phyloP scores from a whole-genome alignment of 1,284 basidiomycete genomes.

The Papiliotrema nemorosa region DNA sequence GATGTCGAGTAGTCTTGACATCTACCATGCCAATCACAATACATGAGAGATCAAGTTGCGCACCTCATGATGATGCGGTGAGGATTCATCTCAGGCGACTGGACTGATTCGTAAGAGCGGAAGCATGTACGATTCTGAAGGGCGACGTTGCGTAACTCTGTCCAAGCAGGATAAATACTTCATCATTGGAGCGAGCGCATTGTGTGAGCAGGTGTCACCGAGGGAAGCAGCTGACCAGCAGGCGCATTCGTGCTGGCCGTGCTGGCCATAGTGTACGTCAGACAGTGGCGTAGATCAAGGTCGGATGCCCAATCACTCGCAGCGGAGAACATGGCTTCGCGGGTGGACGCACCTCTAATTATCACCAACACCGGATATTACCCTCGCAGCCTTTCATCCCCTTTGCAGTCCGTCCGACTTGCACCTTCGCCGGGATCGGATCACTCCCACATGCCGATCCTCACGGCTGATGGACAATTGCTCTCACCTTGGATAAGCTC shows the following conservation, averaged over 20 bases:
- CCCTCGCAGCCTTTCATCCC: no score
- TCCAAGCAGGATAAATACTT: neutral
- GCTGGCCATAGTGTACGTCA: slow-evolving; percentile 9
- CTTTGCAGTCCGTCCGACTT: no score
- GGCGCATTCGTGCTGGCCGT: slow-evolving; percentile 16
- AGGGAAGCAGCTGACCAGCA: neutral
- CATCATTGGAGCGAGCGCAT: neutral
- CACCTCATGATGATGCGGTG: slow-evolving; percentile 15
- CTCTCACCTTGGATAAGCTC: slow-evolving; percentile 16
- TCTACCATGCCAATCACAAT: no score
- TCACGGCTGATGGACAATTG: slow-evolving; percentile 34
- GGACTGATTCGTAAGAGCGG: slow-evolving; percentile 17
- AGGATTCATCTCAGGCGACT: neutral
- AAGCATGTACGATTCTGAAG: slow-evolving; percentile 29
- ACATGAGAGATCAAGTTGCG: slow-evolving; percentile 10
- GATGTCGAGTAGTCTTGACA: no score
- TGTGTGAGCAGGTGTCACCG: neutral
- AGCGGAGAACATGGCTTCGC: neutral
- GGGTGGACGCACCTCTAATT: neutral
- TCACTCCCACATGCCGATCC: slow-evolving; percentile 34
- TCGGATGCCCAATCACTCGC: slow-evolving; percentile 8
- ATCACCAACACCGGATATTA: neutral
- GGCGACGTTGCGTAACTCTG: slow-evolving; percentile 9
- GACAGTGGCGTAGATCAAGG: slow-evolving; percentile 5
- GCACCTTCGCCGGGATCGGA: slow-evolving; percentile 11